Percentiles rank a stretch among this genome's conserved stretches.
phyloP scores from a whole-genome alignment of 345 rosid genomes.

The Citrus maxima region DNA sequence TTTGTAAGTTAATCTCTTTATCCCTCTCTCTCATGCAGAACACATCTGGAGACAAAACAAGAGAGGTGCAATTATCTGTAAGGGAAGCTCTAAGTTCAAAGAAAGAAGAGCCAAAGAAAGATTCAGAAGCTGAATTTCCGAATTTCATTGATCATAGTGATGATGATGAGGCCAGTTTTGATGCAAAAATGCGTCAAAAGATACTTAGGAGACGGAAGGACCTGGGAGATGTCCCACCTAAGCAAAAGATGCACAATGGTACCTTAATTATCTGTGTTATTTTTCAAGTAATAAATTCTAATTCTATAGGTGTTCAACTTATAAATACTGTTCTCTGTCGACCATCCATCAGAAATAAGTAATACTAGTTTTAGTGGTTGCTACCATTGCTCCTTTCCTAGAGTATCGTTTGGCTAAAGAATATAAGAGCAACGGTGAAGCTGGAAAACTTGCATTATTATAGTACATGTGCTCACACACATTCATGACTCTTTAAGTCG shows the following conservation, averaged over 20 bases:
- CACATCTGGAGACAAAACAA: constrained; percentile 46
- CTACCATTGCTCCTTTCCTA: neutral
- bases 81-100: constrained; percentile 73
- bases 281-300: constrained; percentile 1
- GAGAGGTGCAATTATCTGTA: constrained; percentile 66
- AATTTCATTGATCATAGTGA: constrained; percentile 36
- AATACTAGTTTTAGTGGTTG: neutral
- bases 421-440: neutral
- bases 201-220: constrained; percentile 67
- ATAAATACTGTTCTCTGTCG: neutral
- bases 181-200: constrained; percentile 80
- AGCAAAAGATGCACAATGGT: constrained; percentile 52
- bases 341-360: constrained; percentile 2
- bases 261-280: neutral
- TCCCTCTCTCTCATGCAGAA: constrained; percentile 35
- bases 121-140: constrained; percentile 36
- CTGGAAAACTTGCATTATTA: neutral
- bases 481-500: neutral
- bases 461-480: neutral
- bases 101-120: constrained; percentile 51
- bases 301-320: neutral
- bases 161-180: constrained; percentile 73
- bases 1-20: neutral
- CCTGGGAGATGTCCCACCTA: constrained; percentile 51
- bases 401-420: neutral